Evolutionary conservation across 495 filamentous ascomycete genomes (phyloP).

Genomic region (Aspergillus bridgeri): DNA sequence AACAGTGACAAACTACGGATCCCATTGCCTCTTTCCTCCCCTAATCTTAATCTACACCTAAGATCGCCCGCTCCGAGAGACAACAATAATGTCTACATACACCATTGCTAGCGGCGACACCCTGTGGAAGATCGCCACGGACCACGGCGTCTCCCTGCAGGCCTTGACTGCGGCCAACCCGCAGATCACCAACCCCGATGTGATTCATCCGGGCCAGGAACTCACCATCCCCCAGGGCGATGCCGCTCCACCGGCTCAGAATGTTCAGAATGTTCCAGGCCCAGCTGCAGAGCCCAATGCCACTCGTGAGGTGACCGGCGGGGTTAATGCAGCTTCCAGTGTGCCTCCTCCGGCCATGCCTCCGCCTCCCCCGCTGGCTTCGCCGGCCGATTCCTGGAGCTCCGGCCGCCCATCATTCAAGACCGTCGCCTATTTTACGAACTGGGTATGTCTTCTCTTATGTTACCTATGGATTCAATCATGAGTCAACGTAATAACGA

Average conservation of each 20-base stretch:
- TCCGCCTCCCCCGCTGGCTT: constrained; percentile 2
- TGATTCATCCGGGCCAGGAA: constrained; percentile 6
- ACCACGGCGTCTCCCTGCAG: constrained; percentile 4
- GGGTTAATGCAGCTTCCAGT: neutral
- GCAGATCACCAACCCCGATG: constrained; percentile 9
- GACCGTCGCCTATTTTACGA: constrained; percentile 8
- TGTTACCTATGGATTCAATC: no score
- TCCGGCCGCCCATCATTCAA: constrained; percentile 1
- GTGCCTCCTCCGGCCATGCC: neutral
- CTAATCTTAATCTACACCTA: no score
- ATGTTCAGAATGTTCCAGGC: neutral
- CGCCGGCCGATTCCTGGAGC: neutral
- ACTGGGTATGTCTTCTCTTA: constrained; percentile 5
- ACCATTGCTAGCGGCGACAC: constrained; percentile 7
- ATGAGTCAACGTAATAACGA: no score
- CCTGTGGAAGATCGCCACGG: constrained; percentile 7
- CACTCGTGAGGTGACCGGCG: neutral
- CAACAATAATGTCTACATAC: neutral
- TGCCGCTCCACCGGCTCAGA: neutral
- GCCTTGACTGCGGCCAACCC: constrained; percentile 8
- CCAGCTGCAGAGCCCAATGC: neutral
- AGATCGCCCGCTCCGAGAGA: no score
- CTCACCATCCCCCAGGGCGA: neutral
- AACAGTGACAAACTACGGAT: neutral
- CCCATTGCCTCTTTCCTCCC: neutral